These are phyloP conservation scores for Esteya vermicola DNA, from an alignment of 2,329 filamentous ascomycete genomes.

Conservation along the genomic window DNA sequence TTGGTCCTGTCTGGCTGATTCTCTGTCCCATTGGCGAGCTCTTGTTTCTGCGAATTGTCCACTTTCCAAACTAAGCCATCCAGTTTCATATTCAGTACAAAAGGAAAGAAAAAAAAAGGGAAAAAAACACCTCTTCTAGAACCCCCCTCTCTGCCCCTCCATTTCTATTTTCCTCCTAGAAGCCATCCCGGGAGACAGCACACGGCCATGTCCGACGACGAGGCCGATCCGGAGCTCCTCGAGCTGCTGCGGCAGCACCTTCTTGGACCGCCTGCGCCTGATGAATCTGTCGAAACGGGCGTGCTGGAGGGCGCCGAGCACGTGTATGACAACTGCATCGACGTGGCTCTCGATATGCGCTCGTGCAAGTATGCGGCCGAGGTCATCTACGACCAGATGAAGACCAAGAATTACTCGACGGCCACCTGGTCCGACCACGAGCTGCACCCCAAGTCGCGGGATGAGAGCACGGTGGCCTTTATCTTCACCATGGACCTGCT, in stretches of 20 bases:
- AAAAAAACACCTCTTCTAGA: no score
- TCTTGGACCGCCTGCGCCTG: conserved; percentile 38
- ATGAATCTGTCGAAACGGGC: conserved; percentile 57
- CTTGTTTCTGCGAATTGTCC: not conserved
- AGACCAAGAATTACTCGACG: conserved; percentile 68
- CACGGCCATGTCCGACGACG: conserved; percentile 92
- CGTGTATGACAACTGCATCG: conserved; percentile 84
- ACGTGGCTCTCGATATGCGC: conserved; percentile 76
- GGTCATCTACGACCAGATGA: conserved; percentile 68
- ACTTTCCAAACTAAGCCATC: no score
- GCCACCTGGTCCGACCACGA: conserved; percentile 80
- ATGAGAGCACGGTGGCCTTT: conserved; percentile 71
- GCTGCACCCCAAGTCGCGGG: conserved; percentile 71
- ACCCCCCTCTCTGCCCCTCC: no score
- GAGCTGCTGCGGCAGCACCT: conserved; percentile 74
- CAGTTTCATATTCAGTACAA: no score
- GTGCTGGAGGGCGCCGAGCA: conserved; percentile 73
- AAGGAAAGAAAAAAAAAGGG: no score
- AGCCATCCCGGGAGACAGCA: no score
- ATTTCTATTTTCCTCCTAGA: no score
- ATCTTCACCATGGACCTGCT: conserved; percentile 96
- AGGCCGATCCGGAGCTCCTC: conserved; percentile 76
- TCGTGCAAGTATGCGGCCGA: conserved; percentile 72
- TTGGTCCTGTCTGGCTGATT: not conserved
- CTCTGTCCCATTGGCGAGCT: no score